Evolutionary conservation across 2,329 filamentous ascomycete genomes (phyloP).

Genomic region (Paraphoma chrysanthemicola): DNA sequence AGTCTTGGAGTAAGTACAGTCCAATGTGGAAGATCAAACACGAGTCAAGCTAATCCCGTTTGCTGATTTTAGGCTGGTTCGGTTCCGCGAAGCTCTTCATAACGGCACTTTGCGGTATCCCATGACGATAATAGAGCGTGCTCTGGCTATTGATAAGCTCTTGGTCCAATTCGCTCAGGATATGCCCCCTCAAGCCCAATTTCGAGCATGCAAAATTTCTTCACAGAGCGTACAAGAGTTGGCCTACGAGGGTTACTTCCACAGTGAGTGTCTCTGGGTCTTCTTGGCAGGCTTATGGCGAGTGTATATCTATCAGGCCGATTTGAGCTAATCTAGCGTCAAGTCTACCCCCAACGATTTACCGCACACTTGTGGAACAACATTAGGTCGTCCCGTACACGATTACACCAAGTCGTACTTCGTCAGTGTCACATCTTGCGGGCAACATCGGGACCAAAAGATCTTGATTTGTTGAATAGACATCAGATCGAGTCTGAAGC

Average conservation of each 20-base stretch:
- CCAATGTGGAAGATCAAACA: neutral
- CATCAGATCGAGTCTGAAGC: conserved; percentile 17
- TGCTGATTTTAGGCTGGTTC: conserved; percentile 21
- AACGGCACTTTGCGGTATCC: conserved; percentile 1
- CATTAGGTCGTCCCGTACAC: conserved; percentile 27
- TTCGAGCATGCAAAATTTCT: conserved; percentile 12
- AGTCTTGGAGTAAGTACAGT: conserved; percentile 6
- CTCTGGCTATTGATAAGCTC: conserved; percentile 20
- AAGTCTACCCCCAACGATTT: conserved; percentile 17
- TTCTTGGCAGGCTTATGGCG: neutral
- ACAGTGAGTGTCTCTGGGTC: conserved; percentile 10
- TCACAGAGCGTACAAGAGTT: conserved; percentile 9
- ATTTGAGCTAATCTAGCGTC: neutral
- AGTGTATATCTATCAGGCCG: neutral
- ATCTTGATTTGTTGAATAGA: conserved; percentile 1
- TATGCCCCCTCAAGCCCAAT: conserved; percentile 20
- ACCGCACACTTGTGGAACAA: conserved; percentile 37
- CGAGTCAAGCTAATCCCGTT: neutral
- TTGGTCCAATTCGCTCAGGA: conserved; percentile 18
- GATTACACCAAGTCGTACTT: conserved; percentile 30
- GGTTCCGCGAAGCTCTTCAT: conserved; percentile 20
- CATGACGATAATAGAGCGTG: conserved; percentile 13
- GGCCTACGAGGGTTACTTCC: conserved; percentile 27
- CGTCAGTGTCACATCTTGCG: conserved; percentile 14
- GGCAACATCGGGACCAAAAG: neutral